Conservation (phyloP, 306 rosid genomes). For the Cicer arietinum region DNA sequence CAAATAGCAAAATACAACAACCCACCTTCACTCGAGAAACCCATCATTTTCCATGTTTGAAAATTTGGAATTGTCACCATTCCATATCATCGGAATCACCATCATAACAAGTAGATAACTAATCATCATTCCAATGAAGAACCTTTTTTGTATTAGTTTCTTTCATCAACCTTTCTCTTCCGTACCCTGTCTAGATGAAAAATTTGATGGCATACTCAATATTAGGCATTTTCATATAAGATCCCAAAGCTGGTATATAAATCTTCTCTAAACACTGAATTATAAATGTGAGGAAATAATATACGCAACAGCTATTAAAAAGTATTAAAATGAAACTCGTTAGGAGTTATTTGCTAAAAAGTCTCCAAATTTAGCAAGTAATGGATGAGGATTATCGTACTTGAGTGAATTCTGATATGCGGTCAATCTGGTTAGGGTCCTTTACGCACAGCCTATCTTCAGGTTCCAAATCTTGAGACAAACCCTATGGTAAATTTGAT, state of each 20-base stretch:
- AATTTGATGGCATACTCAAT: constrained; percentile 2
- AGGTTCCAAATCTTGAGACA: constrained; percentile 56
- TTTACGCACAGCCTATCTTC: constrained; percentile 49
- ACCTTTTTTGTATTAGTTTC: neutral
- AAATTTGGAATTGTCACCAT: constrained; percentile 25
- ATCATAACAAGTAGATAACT: constrained; percentile 25
- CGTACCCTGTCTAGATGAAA: constrained; percentile 23
- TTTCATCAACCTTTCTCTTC: neutral
- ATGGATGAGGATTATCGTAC: constrained; percentile 49
- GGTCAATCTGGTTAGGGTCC: constrained; percentile 44
- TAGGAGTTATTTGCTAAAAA: constrained; percentile 1
- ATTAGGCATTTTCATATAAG: constrained; percentile 28
- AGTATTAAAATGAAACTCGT: constrained; percentile 3
- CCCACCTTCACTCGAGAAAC: constrained; percentile 34
- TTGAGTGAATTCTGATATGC: constrained; percentile 44
- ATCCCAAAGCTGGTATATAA: constrained; percentile 26
- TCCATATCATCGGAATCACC: constrained; percentile 39
- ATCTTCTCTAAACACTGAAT: constrained; percentile 29
- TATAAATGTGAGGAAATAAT: neutral
- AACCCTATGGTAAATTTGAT: constrained; percentile 54
- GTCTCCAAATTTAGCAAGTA: constrained; percentile 18
- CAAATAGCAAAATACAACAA: constrained; percentile 28
- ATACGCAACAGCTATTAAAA: neutral
- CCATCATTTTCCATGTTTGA: constrained; percentile 31
- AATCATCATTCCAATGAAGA: neutral